A percentile compares a stretch with the other conserved stretches of the same genome.
Conservation (phyloP, 1,284 basidiomycete genomes). For the Melampsora americana region DNA sequence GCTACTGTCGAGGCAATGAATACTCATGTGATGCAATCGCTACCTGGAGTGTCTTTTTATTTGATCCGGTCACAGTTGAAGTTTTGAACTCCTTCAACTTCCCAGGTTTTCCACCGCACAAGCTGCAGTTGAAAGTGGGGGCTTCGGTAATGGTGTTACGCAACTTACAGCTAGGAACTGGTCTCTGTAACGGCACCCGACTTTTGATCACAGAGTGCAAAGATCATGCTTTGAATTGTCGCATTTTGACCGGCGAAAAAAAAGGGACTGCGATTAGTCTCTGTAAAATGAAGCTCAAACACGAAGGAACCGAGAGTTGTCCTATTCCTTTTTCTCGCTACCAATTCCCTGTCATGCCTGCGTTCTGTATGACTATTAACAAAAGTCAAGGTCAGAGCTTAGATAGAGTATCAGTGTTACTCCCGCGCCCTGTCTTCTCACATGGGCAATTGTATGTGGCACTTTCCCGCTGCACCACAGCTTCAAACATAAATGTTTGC, state of each 20-base stretch:
- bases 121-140: neutral
- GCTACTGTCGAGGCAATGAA: too few species aligned
- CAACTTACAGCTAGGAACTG: neutral
- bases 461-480: neutral
- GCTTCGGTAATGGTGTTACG: neutral
- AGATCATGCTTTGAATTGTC: neutral
- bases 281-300: neutral
- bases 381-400: slow-evolving; percentile 12
- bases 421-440: neutral
- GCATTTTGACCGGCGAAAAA: neutral
- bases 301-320: neutral
- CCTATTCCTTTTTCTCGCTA: neutral
- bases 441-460: slow-evolving; percentile 21
- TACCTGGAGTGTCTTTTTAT: too few species aligned
- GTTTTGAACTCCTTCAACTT: neutral
- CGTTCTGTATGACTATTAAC: neutral
- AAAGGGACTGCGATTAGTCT: neutral
- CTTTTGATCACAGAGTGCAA: neutral
- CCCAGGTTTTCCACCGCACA: too few species aligned
- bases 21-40: too few species aligned
- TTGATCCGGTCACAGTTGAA: too few species aligned
- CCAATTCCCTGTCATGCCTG: slow-evolving; percentile 10
- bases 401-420: neutral
- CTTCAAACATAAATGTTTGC: too few species aligned
- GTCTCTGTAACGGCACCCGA: slow-evolving; percentile 2